Conservation (phyloP, 805 yeast species). For the Jamesozyma lodderae region DNA sequence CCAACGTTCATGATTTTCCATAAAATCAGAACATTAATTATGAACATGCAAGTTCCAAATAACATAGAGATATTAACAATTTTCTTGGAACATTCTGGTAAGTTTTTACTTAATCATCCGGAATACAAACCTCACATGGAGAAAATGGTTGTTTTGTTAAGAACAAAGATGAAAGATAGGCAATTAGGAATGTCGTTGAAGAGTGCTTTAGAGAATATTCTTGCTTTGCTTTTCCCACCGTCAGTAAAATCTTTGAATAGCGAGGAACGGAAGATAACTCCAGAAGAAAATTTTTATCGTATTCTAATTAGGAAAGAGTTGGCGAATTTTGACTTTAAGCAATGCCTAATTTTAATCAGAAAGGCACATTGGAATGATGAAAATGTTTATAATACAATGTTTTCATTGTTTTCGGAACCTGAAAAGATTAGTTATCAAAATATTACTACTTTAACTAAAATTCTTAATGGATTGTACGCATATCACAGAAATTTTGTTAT, state of each 20-base stretch:
- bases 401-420: slow-evolving; percentile 45
- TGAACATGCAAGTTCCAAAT: slow-evolving; percentile 41
- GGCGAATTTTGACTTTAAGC: slow-evolving; percentile 27
- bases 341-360: slow-evolving; percentile 33
- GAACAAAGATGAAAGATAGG: slow-evolving; percentile 40
- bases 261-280: slow-evolving; percentile 25
- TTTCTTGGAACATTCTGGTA: slow-evolving; percentile 69
- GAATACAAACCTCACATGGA: slow-evolving; percentile 52
- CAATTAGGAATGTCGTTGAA: slow-evolving; percentile 46
- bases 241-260: slow-evolving; percentile 31
- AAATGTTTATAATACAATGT: slow-evolving; percentile 29
- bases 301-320: slow-evolving; percentile 46
- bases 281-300: slow-evolving; percentile 42
- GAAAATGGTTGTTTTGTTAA: slow-evolving; percentile 52
- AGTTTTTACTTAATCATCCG: slow-evolving; percentile 46
- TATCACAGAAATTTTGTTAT: slow-evolving; percentile 36
- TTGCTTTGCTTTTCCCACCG: slow-evolving; percentile 50
- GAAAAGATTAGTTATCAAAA: slow-evolving; percentile 53
- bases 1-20: slow-evolving; percentile 68
- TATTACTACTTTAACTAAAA: slow-evolving; percentile 39
- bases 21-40: slow-evolving; percentile 52
- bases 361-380: slow-evolving; percentile 41
- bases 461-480: slow-evolving; percentile 33
- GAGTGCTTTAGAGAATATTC: slow-evolving; percentile 48
- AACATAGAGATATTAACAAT: slow-evolving; percentile 62